These are phyloP conservation scores for Apiotrichum gracile DNA, from an alignment of 1,284 basidiomycete genomes.

Conservation along the genomic window DNA sequence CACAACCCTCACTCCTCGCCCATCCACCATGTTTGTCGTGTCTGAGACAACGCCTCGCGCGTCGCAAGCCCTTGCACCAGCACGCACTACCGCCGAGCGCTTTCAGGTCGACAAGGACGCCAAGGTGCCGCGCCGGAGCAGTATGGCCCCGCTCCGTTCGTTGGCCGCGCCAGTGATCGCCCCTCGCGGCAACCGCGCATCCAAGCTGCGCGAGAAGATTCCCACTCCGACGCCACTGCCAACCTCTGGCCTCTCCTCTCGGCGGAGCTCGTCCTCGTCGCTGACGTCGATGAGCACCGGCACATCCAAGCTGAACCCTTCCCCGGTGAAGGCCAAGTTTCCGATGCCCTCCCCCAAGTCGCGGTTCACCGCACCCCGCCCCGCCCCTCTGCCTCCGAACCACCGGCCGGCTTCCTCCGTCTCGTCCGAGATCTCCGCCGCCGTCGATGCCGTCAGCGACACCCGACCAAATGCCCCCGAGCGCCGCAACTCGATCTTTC, in stretches of 20 bases:
- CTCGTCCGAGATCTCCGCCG: neutral
- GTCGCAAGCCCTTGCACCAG: neutral
- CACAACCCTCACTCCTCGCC: neutral
- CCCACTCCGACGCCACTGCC: neutral
- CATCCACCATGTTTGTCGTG: neutral
- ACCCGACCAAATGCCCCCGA: neutral
- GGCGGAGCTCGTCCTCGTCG: conserved; percentile 4
- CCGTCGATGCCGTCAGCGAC: neutral
- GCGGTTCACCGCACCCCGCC: conserved; percentile 8
- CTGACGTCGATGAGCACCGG: neutral
- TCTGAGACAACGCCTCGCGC: neutral
- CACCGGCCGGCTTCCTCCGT: neutral
- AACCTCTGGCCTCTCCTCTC: neutral
- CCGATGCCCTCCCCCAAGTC: conserved; percentile 6
- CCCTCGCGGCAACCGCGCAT: conserved; percentile 26
- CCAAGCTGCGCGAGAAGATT: conserved; percentile 20
- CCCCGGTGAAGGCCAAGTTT: neutral
- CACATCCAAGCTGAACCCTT: neutral
- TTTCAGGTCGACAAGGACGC: neutral
- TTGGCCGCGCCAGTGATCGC: conserved; percentile 22
- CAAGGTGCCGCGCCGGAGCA: neutral
- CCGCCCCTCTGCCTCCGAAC: conserved; percentile 8
- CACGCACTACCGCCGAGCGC: neutral
- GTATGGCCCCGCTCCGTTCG: conserved; percentile 8
- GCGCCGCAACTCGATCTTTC: neutral